phyloP scores from a whole-genome alignment of 2,329 filamentous ascomycete species.

The Botryotinia convoluta region DNA sequence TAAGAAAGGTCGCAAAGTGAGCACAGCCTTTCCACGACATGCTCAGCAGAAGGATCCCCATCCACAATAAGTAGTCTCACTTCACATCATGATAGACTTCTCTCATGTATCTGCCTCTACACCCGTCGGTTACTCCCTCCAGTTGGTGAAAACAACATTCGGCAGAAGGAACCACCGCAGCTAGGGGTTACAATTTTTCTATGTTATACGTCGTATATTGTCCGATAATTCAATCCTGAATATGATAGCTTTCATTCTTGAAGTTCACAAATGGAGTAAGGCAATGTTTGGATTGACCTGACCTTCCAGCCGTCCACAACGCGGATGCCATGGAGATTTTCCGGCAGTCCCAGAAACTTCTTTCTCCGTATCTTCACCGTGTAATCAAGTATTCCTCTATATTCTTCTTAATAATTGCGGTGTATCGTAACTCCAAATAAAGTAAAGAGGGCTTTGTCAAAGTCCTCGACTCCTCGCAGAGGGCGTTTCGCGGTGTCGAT shows the following conservation, averaged over 20 bases:
- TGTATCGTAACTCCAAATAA: neutral
- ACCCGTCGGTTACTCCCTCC: no score
- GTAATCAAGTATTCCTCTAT: accelerated
- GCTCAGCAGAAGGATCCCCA: accelerated
- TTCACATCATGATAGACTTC: neutral
- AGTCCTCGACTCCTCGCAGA: no score
- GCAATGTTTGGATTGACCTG: accelerated
- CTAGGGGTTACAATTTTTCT: no score
- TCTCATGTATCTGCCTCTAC: neutral
- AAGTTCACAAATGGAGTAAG: neutral
- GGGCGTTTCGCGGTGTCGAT: neutral
- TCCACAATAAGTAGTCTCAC: neutral
- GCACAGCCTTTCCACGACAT: neutral
- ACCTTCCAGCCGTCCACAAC: accelerated
- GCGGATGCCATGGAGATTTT: neutral
- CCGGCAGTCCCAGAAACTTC: neutral
- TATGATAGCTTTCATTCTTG: neutral
- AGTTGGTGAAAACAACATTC: neutral
- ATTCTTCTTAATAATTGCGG: neutral
- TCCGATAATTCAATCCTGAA: neutral
- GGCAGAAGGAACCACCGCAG: neutral
- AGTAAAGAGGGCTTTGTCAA: neutral
- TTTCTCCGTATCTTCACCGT: neutral
- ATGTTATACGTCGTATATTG: no score
- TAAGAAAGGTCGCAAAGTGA: neutral